Evolutionary conservation across 2,329 filamentous ascomycete species (phyloP).

Genomic region (Alternaria atra): DNA sequence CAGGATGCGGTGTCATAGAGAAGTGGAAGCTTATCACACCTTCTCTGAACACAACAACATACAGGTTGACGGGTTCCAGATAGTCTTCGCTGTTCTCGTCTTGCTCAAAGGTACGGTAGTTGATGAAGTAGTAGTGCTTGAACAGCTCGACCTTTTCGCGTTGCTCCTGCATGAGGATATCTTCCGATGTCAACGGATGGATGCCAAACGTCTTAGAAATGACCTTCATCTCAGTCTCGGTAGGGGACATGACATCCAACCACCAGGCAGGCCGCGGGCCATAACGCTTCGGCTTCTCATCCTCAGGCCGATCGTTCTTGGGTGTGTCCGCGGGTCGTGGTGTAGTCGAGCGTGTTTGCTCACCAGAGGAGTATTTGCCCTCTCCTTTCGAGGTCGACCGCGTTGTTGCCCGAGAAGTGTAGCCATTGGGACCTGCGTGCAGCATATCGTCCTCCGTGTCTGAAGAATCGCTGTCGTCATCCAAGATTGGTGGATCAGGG

Average conservation of each 20-base stretch:
- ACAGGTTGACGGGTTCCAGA: conserved; percentile 95
- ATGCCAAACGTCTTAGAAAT: conserved; percentile 93
- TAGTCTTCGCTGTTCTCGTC: conserved; percentile 89
- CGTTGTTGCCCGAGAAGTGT: conserved; percentile 37
- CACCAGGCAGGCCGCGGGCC: conserved; percentile 94
- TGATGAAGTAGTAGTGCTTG: conserved; percentile 97
- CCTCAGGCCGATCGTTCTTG: conserved; percentile 49
- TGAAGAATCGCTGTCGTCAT: conserved; percentile 73
- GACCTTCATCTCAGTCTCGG: conserved; percentile 94
- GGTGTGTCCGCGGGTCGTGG: conserved; percentile 50
- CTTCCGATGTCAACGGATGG: conserved; percentile 92
- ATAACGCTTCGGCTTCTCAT: conserved; percentile 53
- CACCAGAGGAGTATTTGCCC: conserved; percentile 37
- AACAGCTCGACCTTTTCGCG: conserved; percentile 98
- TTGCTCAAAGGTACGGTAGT: conserved; percentile 97
- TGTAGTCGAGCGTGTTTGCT: conserved; percentile 21
- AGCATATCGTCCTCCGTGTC: conserved; percentile 59
- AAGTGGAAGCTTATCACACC: conserved; percentile 97
- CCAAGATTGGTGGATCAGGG: conserved; percentile 74
- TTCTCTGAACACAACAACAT: conserved; percentile 94
- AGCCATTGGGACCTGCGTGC: conserved; percentile 35
- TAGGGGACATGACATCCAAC: conserved; percentile 91
- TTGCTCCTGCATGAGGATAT: conserved; percentile 96
- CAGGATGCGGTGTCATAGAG: conserved; percentile 92
- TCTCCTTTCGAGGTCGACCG: conserved; percentile 8